Evolutionary conservation across 73 alveolate genomes (phyloP), one percentile per base, ranked within the genome.

Genomic region (Stentor coeruleus): DNA sequence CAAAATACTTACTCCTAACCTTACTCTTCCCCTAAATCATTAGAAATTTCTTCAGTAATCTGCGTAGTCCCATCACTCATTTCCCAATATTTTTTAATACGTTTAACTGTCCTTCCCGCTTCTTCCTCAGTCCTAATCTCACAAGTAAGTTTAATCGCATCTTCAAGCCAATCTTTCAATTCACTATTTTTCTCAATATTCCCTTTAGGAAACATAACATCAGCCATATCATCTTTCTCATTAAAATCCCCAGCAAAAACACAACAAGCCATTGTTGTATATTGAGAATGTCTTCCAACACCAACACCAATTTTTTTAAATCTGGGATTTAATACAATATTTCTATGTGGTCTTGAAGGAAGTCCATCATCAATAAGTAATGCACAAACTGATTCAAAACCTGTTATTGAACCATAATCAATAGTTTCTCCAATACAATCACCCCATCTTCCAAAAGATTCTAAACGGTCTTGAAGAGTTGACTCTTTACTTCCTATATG

Each of bases 1-100:
- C 86, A 75, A 87, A 86, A 82, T 93, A 97, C 87, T 96, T 92
- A 77, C 93, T 95, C 37, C 98, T 98, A 57, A 88, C 95, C 81
- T 96, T 88, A 84, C 85, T 96, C 91, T 98, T 98, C 40, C 96
- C 92, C 77, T 98, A n/a, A n/a, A n/a, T n/a, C n/a, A n/a, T n/a
- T n/a, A n/a, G n/a, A n/a, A n/a, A 96, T 89, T 88, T 80, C 60
- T 98, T 95, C 91, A 93, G 98, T 90, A 93, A 89, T 88, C 90
- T 93, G 87, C 93, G 98, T 88, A 98, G 99, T 60, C 90, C 90
- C 87, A 87, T 98, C 93, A 2, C 49, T 11, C 79, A 66, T 66
- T 66, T 66, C 79, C 79, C 91, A 85, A 37, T 58, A 60, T 76
- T 83, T 88, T 39, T 85, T 84, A 39, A 87, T 74, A 60, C n/a